phyloP scores from a whole-genome alignment of 2,329 filamentous ascomycete species.

The Lecanicillium sp. region DNA sequence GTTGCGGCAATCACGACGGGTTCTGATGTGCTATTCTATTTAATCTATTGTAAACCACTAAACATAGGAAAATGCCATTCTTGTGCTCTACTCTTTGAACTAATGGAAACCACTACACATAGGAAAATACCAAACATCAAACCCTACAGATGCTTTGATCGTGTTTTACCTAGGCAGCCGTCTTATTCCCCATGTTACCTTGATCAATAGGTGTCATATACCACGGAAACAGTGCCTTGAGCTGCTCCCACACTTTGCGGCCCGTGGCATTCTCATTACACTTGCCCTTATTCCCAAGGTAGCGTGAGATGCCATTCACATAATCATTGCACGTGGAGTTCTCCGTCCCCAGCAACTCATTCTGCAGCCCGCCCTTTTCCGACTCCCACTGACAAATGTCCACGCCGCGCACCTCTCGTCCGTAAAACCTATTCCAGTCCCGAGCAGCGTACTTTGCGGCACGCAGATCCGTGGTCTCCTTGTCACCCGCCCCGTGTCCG shows the following conservation, averaged over 20 bases:
- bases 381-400: constrained; percentile 9
- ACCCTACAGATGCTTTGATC: too few species aligned
- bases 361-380: constrained; percentile 5
- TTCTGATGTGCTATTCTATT: too few species aligned
- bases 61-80: too few species aligned
- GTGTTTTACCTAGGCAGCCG: too few species aligned
- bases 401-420: constrained; percentile 7
- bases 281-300: background rate
- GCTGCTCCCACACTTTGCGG: background rate
- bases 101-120: too few species aligned
- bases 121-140: too few species aligned
- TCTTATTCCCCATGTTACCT: too few species aligned
- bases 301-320: constrained; percentile 1
- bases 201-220: background rate
- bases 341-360: constrained; percentile 1
- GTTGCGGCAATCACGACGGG: too few species aligned
- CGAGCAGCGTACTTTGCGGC: background rate
- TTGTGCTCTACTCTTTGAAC: too few species aligned
- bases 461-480: background rate
- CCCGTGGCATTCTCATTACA: constrained; percentile 2
- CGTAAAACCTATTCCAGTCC: constrained; percentile 5
- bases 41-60: too few species aligned
- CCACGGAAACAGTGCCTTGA: constrained; percentile 1
- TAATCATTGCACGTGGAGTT: constrained; percentile 1
- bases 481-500: background rate